Evolutionary conservation across 306 rosid genomes (phyloP).

Genomic region (Urtica urens): DNA sequence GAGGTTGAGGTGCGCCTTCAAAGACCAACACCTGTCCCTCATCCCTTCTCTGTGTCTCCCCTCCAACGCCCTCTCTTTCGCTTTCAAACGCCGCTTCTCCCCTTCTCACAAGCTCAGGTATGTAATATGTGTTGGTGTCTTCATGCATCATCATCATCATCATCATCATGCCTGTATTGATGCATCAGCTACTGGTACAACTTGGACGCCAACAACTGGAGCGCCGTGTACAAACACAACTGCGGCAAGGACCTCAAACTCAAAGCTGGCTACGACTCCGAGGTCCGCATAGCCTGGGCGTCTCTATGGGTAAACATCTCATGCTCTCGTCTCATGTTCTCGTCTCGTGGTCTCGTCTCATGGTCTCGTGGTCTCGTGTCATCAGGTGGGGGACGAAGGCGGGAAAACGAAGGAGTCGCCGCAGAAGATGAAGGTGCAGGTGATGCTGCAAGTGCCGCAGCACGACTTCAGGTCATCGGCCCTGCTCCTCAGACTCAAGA

Average conservation of each 20-base stretch:
- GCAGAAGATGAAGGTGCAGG: conserved; percentile 85
- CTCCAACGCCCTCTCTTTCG: conserved; percentile 70
- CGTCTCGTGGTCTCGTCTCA: background rate
- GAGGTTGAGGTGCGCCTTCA: conserved; percentile 58
- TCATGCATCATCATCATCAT: background rate
- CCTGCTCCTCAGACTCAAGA: conserved; percentile 83
- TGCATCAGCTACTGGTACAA: conserved; percentile 80
- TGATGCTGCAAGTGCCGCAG: conserved; percentile 98
- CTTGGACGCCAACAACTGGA: conserved; percentile 80
- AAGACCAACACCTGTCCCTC: conserved; percentile 80
- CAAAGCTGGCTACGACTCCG: conserved; percentile 94
- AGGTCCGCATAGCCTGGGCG: conserved; percentile 94
- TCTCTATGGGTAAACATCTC: conserved; percentile 73
- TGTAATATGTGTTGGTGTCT: conserved; percentile 10
- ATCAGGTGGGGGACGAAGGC: conserved; percentile 86
- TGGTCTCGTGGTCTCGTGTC: background rate
- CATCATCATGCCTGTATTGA: background rate
- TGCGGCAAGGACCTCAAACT: conserved; percentile 77
- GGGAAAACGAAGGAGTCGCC: conserved; percentile 92
- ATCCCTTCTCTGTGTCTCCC: conserved; percentile 66
- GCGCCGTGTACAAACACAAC: conserved; percentile 87
- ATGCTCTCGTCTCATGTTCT: background rate
- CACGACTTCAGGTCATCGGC: conserved; percentile 66
- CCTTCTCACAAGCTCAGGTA: conserved; percentile 84
- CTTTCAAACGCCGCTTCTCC: conserved; percentile 73